Conservation (phyloP, 306 rosid species). For the Sesbania bispinosa region DNA sequence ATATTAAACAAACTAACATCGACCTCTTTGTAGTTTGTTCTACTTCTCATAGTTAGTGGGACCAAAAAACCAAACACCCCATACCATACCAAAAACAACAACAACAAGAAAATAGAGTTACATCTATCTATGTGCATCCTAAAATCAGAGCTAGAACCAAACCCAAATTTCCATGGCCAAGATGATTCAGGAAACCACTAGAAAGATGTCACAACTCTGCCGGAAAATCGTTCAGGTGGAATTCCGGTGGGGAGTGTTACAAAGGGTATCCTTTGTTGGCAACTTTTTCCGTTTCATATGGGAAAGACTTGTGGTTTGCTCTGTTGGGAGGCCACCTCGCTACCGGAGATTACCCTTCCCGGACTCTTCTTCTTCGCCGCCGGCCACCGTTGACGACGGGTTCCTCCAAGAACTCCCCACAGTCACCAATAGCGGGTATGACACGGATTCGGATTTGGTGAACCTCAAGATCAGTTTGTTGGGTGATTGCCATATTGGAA, state of each 20-base stretch:
- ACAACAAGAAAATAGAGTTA: background rate
- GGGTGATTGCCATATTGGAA: slow-evolving; percentile 95
- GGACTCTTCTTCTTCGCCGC: background rate
- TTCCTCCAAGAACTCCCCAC: slow-evolving; percentile 24
- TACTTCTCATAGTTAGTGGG: slow-evolving; percentile 30
- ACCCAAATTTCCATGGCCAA: slow-evolving; percentile 32
- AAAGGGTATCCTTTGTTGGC: slow-evolving; percentile 55
- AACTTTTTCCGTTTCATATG: slow-evolving; percentile 68
- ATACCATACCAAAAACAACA: background rate
- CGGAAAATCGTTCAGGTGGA: slow-evolving; percentile 49
- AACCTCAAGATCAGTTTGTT: slow-evolving; percentile 74
- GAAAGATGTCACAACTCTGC: slow-evolving; percentile 68
- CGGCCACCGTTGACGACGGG: background rate
- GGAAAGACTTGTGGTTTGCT: slow-evolving; percentile 69
- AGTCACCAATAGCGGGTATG: slow-evolving; percentile 30
- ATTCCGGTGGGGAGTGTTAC: slow-evolving; percentile 51
- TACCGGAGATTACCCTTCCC: slow-evolving; percentile 52
- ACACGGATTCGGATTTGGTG: slow-evolving; percentile 78
- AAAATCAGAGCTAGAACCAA: background rate
- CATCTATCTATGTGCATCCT: no score
- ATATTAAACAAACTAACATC: slow-evolving; percentile 23
- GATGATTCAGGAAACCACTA: slow-evolving; percentile 32
- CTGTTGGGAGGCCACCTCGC: slow-evolving; percentile 36
- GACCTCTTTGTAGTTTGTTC: no score
- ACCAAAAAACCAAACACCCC: slow-evolving; percentile 21